Conservation (phyloP, 306 rosid genomes). For the Prosopis cineraria region DNA sequence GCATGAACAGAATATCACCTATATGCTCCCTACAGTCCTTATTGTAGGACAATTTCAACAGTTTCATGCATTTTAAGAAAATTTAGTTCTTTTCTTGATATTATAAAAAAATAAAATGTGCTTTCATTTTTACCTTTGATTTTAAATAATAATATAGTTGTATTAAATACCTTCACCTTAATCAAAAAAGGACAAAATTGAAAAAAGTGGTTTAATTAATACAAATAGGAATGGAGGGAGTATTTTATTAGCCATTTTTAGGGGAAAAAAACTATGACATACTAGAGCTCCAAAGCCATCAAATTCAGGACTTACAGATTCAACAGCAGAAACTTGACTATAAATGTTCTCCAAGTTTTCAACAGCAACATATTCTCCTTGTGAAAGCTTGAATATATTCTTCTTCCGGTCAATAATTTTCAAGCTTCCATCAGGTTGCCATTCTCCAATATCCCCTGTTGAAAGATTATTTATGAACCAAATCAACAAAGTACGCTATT, state of each 20-base stretch:
- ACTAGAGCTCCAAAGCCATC: constrained; percentile 17
- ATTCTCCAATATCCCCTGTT: constrained; percentile 95
- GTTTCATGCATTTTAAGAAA: no score
- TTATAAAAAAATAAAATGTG: no score
- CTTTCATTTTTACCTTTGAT: no score
- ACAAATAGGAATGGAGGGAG: no score
- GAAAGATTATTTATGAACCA: constrained; percentile 36
- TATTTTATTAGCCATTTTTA: constrained; percentile 13
- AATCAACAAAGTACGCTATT: constrained; percentile 12
- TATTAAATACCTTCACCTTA: no score
- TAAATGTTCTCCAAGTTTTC: constrained; percentile 93
- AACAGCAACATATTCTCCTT: constrained; percentile 98
- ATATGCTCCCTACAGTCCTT: no score
- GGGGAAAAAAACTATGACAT: constrained; percentile 12
- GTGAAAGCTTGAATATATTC: constrained; percentile 98
- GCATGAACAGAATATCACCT: not conserved
- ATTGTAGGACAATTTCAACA: no score
- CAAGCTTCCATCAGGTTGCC: constrained; percentile 96
- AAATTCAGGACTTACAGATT: constrained; percentile 59
- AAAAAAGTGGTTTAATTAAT: no score
- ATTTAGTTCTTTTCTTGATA: no score
- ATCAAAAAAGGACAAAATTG: no score
- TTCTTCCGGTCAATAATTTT: constrained; percentile 95
- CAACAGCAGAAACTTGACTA: constrained; percentile 67
- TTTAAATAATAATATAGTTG: no score